These are phyloP conservation scores for Mortierella alpina DNA, from an alignment of 192 early-diverging fungal species.

Conservation along the genomic window DNA sequence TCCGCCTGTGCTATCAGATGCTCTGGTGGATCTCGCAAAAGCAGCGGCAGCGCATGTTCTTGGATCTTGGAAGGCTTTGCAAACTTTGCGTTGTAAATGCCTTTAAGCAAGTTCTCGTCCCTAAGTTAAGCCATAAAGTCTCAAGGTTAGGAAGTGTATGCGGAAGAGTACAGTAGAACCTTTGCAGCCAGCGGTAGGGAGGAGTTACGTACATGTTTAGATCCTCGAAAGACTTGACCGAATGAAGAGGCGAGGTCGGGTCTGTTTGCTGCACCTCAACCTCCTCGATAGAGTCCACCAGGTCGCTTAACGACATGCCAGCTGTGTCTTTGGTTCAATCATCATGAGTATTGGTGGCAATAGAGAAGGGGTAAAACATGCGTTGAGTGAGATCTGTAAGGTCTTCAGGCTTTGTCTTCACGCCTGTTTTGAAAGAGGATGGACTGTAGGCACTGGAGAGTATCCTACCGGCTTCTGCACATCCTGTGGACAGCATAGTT, in stretches of 20 bases:
- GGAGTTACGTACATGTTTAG: slow-evolving; percentile 64
- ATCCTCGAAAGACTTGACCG: slow-evolving; percentile 79
- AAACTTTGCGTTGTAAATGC: slow-evolving; percentile 90
- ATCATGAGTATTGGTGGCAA: too few relatives aligned
- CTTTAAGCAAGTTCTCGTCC: slow-evolving; percentile 79
- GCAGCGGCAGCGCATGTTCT: slow-evolving; percentile 87
- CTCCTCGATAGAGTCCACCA: not conserved
- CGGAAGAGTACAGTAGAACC: too few relatives aligned
- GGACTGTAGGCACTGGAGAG: too few relatives aligned
- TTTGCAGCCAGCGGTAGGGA: not conserved
- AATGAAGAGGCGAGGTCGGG: slow-evolving; percentile 75
- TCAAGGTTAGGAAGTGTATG: not conserved
- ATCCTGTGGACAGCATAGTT: too few relatives aligned
- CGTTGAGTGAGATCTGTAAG: too few relatives aligned
- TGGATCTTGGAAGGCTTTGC: slow-evolving; percentile 94
- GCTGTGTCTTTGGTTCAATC: too few relatives aligned
- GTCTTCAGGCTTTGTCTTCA: too few relatives aligned
- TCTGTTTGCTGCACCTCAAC: slow-evolving; percentile 63
- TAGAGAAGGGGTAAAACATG: too few relatives aligned
- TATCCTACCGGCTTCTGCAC: too few relatives aligned
- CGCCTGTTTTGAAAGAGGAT: too few relatives aligned
- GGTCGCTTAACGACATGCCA: too few relatives aligned
- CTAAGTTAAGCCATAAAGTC: not conserved
- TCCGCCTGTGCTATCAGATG: slow-evolving; percentile 61
- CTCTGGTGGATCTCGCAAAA: slow-evolving; percentile 83